Conservation (phyloP, 2,329 filamentous ascomycete genomes). For the Fusarium aywerte region DNA sequence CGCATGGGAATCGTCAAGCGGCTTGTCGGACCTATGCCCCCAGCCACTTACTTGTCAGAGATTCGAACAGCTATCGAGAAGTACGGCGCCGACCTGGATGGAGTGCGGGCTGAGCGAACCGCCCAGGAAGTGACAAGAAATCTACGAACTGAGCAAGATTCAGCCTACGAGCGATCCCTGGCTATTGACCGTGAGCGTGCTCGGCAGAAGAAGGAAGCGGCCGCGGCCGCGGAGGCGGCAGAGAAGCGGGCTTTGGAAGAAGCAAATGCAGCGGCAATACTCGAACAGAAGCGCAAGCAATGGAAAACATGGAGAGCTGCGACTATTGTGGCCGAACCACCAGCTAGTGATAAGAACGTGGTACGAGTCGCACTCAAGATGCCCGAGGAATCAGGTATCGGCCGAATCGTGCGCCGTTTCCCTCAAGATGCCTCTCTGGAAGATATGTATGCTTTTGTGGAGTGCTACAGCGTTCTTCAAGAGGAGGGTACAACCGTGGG, state of each 20-base stretch:
- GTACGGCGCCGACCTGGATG: conserved; percentile 79
- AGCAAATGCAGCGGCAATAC: conserved; percentile 68
- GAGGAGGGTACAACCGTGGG: conserved; percentile 48
- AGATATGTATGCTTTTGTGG: conserved; percentile 94
- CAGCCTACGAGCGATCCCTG: conserved; percentile 90
- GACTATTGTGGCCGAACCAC: conserved; percentile 75
- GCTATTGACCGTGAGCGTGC: conserved; percentile 89
- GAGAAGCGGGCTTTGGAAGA: conserved; percentile 69
- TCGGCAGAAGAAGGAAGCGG: conserved; percentile 79
- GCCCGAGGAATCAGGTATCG: conserved; percentile 68
- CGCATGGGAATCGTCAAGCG: conserved; percentile 92
- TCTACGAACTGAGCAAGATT: conserved; percentile 88
- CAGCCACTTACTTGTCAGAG: conserved; percentile 78
- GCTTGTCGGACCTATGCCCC: conserved; percentile 75
- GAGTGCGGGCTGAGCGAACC: conserved; percentile 78
- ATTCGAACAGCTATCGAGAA: conserved; percentile 78
- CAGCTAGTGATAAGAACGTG: conserved; percentile 68
- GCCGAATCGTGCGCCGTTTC: conserved; percentile 83
- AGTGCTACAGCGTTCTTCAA: conserved; percentile 79
- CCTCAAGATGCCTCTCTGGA: conserved; percentile 76
- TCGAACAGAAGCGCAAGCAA: conserved; percentile 62
- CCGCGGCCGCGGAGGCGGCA: conserved; percentile 74
- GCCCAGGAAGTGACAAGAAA: conserved; percentile 85
- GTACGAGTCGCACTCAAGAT: conserved; percentile 78
- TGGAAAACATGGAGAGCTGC: conserved; percentile 86